These are phyloP conservation scores for Coemansia sp. DNA, from an alignment of 192 early-diverging fungal species.

Conservation along the genomic window DNA sequence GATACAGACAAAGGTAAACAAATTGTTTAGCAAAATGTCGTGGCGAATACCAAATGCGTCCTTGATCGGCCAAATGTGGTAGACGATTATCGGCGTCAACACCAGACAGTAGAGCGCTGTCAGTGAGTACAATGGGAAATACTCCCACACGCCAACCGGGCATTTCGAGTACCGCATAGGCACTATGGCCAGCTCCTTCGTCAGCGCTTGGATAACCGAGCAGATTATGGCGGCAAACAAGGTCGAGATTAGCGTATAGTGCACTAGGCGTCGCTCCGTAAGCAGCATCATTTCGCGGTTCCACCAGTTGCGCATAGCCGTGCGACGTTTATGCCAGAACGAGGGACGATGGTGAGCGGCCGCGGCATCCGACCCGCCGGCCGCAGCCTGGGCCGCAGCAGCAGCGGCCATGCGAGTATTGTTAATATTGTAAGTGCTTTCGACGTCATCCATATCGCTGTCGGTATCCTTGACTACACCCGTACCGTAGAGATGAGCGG, in stretches of 20 bases:
- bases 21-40: constrained; percentile 52
- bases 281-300: constrained; percentile 36
- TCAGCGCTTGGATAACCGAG: constrained; percentile 46
- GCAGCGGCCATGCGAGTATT: not conserved
- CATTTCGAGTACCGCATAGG: constrained; percentile 47
- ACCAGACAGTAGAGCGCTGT: constrained; percentile 46
- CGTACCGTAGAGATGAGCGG: constrained; percentile 51
- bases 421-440: constrained; percentile 4
- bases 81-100: constrained; percentile 48
- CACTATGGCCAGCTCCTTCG: constrained; percentile 42
- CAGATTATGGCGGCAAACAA: constrained; percentile 41
- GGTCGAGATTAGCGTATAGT: constrained; percentile 38
- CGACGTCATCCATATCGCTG: constrained; percentile 12
- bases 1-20: constrained; percentile 51
- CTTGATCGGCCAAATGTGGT: constrained; percentile 53
- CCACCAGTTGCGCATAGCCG: constrained; percentile 33
- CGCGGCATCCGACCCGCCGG: not conserved
- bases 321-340: not conserved
- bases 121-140: constrained; percentile 50
- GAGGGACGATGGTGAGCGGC: not conserved
- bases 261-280: constrained; percentile 49
- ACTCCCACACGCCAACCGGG: constrained; percentile 54
- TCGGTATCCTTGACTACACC: constrained; percentile 32
- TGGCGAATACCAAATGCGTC: constrained; percentile 52
- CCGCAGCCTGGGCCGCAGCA: not conserved